Percentiles rank a stretch among this genome's conserved stretches.
Evolutionary conservation across 1,284 basidiomycete genomes (phyloP).

Genomic region (Xerocomus amazonicus): DNA sequence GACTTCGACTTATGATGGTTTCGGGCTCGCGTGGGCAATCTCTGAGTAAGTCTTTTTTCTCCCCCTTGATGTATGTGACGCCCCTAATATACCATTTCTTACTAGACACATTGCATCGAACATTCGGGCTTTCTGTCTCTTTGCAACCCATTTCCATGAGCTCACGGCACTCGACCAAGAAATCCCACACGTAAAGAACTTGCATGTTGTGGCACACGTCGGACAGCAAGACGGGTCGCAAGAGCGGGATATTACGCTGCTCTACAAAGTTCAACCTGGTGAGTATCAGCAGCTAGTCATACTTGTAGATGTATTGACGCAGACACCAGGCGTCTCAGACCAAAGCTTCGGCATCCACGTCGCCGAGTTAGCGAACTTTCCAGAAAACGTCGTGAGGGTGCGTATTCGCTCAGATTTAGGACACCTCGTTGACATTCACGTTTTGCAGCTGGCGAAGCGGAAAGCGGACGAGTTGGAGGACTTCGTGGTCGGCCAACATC

Average conservation of each 20-base stretch:
- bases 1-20: constrained; percentile 99
- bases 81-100: not conserved
- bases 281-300: constrained; percentile 17
- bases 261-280: constrained; percentile 97
- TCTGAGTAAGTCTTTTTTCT: constrained; percentile 76
- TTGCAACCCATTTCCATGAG: constrained; percentile 98
- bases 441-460: constrained; percentile 76
- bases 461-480: constrained; percentile 98
- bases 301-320: not conserved
- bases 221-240: constrained; percentile 56
- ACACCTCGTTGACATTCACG: not conserved
- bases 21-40: constrained; percentile 98
- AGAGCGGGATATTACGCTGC: constrained; percentile 85
- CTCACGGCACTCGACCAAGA: constrained; percentile 84
- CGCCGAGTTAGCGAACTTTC: constrained; percentile 94
- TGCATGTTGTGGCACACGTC: constrained; percentile 96
- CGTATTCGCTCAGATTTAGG: constrained; percentile 11
- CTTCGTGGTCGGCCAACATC: constrained; percentile 57
- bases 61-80: not conserved
- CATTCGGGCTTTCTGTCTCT: constrained; percentile 91
- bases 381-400: constrained; percentile 88
- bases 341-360: constrained; percentile 99
- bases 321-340: constrained; percentile 70
- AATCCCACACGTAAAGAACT: constrained; percentile 85
- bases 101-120: constrained; percentile 86